A percentile compares a stretch with the other conserved stretches of the same genome.
Evolutionary conservation across 345 rosid species (phyloP).

Genomic region (Eucalyptus victrix): DNA sequence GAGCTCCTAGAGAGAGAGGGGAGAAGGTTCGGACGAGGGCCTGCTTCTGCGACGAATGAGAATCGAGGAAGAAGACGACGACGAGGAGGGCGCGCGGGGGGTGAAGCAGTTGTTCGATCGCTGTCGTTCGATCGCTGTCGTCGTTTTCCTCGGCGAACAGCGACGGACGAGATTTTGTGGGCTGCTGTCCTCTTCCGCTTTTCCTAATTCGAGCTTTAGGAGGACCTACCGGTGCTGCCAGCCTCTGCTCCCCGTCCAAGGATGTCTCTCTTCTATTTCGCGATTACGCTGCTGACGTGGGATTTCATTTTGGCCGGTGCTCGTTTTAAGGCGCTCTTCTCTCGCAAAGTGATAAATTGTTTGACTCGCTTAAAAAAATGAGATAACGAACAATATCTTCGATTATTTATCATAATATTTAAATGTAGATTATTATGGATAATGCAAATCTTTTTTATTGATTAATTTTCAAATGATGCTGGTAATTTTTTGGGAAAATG

Average conservation of each 20-base stretch:
- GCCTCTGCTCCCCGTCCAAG: neutral
- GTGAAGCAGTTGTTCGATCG: neutral
- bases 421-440: neutral
- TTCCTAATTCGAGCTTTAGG: neutral
- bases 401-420: rapidly evolving
- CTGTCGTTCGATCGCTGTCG: neutral
- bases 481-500: neutral
- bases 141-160: neutral
- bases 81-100: neutral
- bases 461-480: neutral
- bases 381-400: neutral
- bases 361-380: neutral
- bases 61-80: neutral
- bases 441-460: neutral
- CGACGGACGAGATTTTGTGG: neutral
- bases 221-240: neutral
- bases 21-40: neutral
- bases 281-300: neutral
- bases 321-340: neutral
- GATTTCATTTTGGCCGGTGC: neutral
- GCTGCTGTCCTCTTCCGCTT: neutral
- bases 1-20: neutral
- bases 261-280: neutral
- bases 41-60: neutral
- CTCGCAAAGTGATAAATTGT: neutral